Conservation (phyloP, 1,139 yeast genomes). For the Blastobotrys malaysiensis region DNA sequence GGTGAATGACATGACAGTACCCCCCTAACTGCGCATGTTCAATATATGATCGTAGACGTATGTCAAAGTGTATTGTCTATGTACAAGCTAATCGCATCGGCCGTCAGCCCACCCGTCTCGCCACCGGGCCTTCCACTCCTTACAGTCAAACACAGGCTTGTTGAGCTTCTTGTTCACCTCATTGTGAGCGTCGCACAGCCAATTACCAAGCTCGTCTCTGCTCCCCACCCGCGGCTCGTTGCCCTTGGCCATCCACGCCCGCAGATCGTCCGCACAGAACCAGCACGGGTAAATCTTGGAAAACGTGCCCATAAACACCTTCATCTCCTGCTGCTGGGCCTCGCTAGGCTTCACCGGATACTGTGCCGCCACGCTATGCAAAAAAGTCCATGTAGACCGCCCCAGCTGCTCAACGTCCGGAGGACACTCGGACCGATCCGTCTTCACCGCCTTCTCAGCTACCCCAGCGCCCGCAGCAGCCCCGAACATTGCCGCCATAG, state of each 20-base stretch:
- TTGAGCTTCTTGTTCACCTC: constrained; percentile 80
- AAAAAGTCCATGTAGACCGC: constrained; percentile 83
- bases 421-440: constrained; percentile 51
- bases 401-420: constrained; percentile 85
- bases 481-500: constrained; percentile 17
- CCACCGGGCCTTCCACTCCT: constrained; percentile 92
- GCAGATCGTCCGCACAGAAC: constrained; percentile 87
- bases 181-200: constrained; percentile 96
- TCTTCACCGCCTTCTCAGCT: neutral
- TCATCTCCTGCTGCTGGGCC: constrained; percentile 65
- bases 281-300: constrained; percentile 89
- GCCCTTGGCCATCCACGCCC: constrained; percentile 48
- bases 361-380: constrained; percentile 86
- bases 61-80: neutral
- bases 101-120: constrained; percentile 40
- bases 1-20: too few species aligned
- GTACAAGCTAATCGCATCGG: constrained; percentile 21
- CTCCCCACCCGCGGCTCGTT: constrained; percentile 63
- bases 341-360: constrained; percentile 68
- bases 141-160: constrained; percentile 79
- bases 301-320: constrained; percentile 61
- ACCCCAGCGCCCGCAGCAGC: constrained; percentile 15
- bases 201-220: constrained; percentile 75
- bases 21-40: too few species aligned
- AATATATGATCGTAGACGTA: too few species aligned